These are phyloP conservation scores for Mycena sanguinolenta DNA, from an alignment of 768 basidiomycete genomes.

Conservation along the genomic window DNA sequence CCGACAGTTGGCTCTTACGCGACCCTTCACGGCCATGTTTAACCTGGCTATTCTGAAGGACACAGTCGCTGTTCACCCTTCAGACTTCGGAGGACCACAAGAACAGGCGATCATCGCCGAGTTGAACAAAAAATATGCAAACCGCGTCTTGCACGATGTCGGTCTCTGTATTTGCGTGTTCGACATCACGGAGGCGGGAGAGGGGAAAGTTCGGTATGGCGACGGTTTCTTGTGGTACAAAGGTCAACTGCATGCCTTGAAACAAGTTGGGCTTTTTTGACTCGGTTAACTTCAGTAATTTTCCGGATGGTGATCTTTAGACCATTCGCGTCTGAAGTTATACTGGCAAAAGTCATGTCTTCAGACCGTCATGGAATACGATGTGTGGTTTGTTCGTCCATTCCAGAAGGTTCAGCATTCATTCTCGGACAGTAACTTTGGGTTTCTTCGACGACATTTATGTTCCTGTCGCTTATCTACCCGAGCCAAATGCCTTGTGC, in stretches of 20 bases:
- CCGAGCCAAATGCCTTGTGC: slow-evolving; percentile 85
- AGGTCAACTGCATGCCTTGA: slow-evolving; percentile 59
- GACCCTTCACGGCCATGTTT: slow-evolving; percentile 54
- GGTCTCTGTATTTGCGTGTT: slow-evolving; percentile 93
- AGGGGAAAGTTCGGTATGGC: slow-evolving; percentile 94
- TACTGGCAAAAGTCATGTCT: slow-evolving; percentile 90
- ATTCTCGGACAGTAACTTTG: slow-evolving; percentile 71
- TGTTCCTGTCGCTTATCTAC: slow-evolving; percentile 83
- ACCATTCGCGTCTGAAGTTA: slow-evolving; percentile 91
- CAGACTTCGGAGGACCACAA: slow-evolving; percentile 83
- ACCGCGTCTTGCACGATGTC: slow-evolving; percentile 89
- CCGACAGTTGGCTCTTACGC: no score
- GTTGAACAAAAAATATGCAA: slow-evolving; percentile 96
- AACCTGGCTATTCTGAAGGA: slow-evolving; percentile 71
- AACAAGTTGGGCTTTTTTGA: slow-evolving; percentile 3
- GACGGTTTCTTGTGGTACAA: slow-evolving; percentile 97
- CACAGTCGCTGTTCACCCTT: slow-evolving; percentile 89
- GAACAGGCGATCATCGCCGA: slow-evolving; percentile 87
- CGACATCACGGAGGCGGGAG: slow-evolving; percentile 87
- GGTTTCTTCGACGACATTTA: slow-evolving; percentile 97
- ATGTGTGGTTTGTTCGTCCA: slow-evolving; percentile 60
- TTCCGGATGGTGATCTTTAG: slow-evolving; percentile 93
- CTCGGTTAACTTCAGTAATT: slow-evolving; percentile 64
- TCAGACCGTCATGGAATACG: slow-evolving; percentile 89
- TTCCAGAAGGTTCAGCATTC: not conserved